Evolutionary conservation across 306 rosid species (phyloP), one percentile per base, ranked within the genome.

Genomic region (apple (Malus domestica)): DNA sequence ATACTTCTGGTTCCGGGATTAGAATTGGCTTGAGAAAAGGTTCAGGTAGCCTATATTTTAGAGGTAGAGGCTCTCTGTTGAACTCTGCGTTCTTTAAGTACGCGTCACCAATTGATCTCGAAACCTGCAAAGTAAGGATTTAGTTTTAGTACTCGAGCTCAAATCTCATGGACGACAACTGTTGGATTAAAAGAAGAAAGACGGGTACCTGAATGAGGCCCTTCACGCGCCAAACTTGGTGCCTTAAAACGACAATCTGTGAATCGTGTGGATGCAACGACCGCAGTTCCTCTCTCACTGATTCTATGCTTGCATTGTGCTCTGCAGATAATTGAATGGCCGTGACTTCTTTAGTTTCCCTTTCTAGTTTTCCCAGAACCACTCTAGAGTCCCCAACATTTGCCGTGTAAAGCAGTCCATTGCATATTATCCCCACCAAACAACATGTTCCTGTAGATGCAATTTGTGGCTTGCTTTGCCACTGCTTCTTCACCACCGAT

Each of bases 81-180:
- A 93, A 93, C 78, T 90, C 89, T 42, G 89, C 75, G 73, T 76
- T 89, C 83, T 93, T 90, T 77, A 93, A 85, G 82, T 93, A 93
- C 29, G 96, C 96, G 79, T 93, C 98, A 30, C 96, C 98, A 67
- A 93, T 85, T 75, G 96, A 87, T 80, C 90, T 89, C 74, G 98
- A 86, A 66, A 93, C 88, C 98, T 93, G 89, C 84, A 83, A 63
- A 1, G 16, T 1, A 51, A 83, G 25, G 32, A 27, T 20, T 58
- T 14, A 27, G 1, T 25, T 4, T 27, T 14, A 61, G 4, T 61
- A 16, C 1, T 1, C 1, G 8, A 14, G 19, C 7, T 27, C 32
- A 61, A 61, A 61, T 27, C 67, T 61, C 35, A 61, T 25, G 4
- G 19, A 61, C 35, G 20, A 13, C 38, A 61, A 61, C 8, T 23